Evolutionary conservation across 768 basidiomycete species (phyloP), one percentile per base, ranked within the genome.

Genomic region (Porpolomopsis calyptriformis): DNA sequence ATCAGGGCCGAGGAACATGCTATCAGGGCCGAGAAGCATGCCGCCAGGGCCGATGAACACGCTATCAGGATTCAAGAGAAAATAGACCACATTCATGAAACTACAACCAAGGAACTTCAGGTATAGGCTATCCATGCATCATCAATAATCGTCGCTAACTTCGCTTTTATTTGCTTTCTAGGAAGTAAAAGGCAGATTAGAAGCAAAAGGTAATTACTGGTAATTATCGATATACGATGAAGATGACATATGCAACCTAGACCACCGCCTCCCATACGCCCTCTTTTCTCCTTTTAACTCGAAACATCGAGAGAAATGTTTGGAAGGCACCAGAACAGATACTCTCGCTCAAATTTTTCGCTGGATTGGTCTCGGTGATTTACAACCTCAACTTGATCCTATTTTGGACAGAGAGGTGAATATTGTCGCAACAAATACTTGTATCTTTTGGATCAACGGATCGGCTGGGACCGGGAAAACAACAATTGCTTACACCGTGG

Each of bases 401-500:
- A 4, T 36, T 39, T 19, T 58, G 58, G 55, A 19, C 29, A 31
- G 29, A 31, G 29, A 27, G 2, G 49, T 53, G n/a, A n/a, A n/a
- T n/a, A n/a, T n/a, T n/a, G n/a, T n/a, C n/a, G n/a, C n/a, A n/a
- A n/a, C n/a, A n/a, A n/a, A n/a, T n/a, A n/a, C 18, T 31, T 31
- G 29, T 31, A 31, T 31, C 29, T 31, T 31, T 31, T 31, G 29
- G 29, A 31, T 31, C 29, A 31, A 31, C 14, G 29, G 29, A 31
- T 31, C 29, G 14, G 29, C 29, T 14, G 29, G 29, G 14, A 31
- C 29, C 7, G 59, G 59, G 4, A 62, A 62, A 41, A 53, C 56
- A 4, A 55, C 58, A 3, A 52, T 62, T 10, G 51, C 54, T 9
- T 56, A 55, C 20, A 58, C 59, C 3, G 52, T 57, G 18, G 56